Percentiles rank a stretch among this genome's conserved stretches.
These are phyloP conservation scores for Rhizopus arrhizus DNA, from an alignment of 371 early-diverging fungal genomes.

Conservation along the genomic window DNA sequence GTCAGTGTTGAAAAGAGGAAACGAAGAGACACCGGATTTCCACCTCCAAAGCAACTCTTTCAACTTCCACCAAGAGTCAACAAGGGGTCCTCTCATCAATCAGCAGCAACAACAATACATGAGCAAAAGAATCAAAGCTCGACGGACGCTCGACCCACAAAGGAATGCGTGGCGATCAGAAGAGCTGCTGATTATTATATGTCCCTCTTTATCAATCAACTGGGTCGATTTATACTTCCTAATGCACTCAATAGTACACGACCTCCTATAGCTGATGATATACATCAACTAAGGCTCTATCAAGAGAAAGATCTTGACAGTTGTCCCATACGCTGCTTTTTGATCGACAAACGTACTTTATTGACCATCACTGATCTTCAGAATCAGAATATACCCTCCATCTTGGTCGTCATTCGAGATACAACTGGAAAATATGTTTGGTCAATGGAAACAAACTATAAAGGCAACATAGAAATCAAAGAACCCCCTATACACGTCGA, in stretches of 20 bases:
- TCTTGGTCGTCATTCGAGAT: slow-evolving; percentile 65
- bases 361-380: slow-evolving; percentile 51
- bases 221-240: slow-evolving; percentile 69
- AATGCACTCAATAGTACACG: slow-evolving; percentile 55
- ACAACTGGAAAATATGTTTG: slow-evolving; percentile 74
- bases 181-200: slow-evolving; percentile 78
- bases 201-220: slow-evolving; percentile 68
- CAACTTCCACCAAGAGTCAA: slow-evolving; percentile 45
- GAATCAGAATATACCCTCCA: slow-evolving; percentile 36
- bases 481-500: background rate
- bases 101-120: slow-evolving; percentile 8
- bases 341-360: slow-evolving; percentile 66
- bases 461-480: background rate
- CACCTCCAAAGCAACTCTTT: slow-evolving; percentile 52
- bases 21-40: slow-evolving; percentile 47
- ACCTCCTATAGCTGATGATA: slow-evolving; percentile 62
- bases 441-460: slow-evolving; percentile 61
- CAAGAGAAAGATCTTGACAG: slow-evolving; percentile 14
- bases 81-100: slow-evolving; percentile 21
- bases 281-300: slow-evolving; percentile 25
- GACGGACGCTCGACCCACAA: slow-evolving; percentile 17
- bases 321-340: slow-evolving; percentile 61
- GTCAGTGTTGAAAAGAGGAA: slow-evolving; percentile 45
- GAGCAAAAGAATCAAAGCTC: background rate
- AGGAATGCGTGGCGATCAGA: slow-evolving; percentile 63